phyloP scores from a whole-genome alignment of 768 basidiomycete species.

The Boletus rex-veris region DNA sequence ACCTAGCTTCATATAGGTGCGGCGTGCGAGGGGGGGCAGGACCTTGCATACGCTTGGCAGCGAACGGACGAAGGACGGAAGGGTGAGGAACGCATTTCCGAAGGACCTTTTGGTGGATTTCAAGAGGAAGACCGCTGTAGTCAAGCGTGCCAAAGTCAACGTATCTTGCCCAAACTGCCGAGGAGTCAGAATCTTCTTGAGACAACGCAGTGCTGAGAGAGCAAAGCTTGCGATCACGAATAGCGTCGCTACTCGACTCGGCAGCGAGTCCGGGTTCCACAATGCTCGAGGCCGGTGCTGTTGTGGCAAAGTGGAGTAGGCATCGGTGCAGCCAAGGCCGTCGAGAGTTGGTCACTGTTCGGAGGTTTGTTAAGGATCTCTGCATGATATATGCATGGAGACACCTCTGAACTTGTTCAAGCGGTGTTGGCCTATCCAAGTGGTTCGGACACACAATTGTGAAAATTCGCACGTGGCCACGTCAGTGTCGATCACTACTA shows the following conservation, averaged over 20 bases:
- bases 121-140: constrained; percentile 51
- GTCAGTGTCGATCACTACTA: not conserved
- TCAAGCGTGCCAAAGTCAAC: constrained; percentile 48
- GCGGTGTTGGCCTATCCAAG: too few relatives aligned
- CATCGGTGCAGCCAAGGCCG: constrained; percentile 5
- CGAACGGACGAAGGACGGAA: constrained; percentile 41
- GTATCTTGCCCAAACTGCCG: constrained; percentile 65
- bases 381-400: constrained; percentile 23
- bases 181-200: constrained; percentile 35
- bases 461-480: constrained; percentile 15
- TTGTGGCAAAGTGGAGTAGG: constrained; percentile 10
- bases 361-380: constrained; percentile 21
- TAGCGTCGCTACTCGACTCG: constrained; percentile 7
- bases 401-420: not conserved
- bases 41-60: constrained; percentile 40
- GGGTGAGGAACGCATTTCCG: constrained; percentile 57
- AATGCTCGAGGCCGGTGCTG: not conserved
- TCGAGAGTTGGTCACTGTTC: constrained; percentile 8
- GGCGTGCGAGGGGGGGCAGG: constrained; percentile 36
- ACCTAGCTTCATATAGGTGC: constrained; percentile 63
- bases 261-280: constrained; percentile 3
- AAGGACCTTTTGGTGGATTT: constrained; percentile 67
- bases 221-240: constrained; percentile 25
- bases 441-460: not conserved
- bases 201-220: constrained; percentile 31